Evolutionary conservation across 225 moss, liverwort and hornwort species (phyloP), one percentile per base, ranked within the genome.

Genomic region (Bryoerythrophyllum caledonicum): DNA sequence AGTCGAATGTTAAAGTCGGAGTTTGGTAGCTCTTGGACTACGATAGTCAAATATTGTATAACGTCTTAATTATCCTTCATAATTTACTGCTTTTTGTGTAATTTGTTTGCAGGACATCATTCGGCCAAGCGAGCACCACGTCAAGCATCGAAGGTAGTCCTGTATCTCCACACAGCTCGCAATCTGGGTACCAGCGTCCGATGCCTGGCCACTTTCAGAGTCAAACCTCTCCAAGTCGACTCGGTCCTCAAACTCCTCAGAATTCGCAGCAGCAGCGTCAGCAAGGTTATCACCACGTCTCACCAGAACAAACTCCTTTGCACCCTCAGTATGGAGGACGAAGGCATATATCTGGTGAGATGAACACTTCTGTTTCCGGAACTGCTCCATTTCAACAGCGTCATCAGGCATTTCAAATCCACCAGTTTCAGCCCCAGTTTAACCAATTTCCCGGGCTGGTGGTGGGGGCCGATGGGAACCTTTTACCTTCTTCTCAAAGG

Each of bases 181-280:
- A 88, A 68, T 80, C 87, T 56, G 72, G 82, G 38, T 78, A 85
- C 52, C 77, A 74, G 23, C 82, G 82, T 44, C 82, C 82, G 65
- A 88, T 78, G 44, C 82, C 82, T 73, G 73, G 85, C 19, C 79
- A 85, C 13, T 88, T 77, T 73, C 78, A 73, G 61, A 73, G 23
- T 51, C 88, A 85, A 51, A 85, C 82, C 30, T 88, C 88, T 71
- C 88, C 88, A 21, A 88, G 88, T 64, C 88, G 85, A 80, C 85
- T 88, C 44, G 88, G 88, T 10, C 88, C 88, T 23, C 87, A 87
- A 62, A 61, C 56, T 2, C 49, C 70, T 75, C 88, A 80, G 60
- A 78, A 71, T 74, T 55, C 75, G 70, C 88, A 80, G 78, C 88
- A 78, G 77, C 82, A 69, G 72, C 82, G 85, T 46, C 46, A 49